Evolutionary conservation across 129 eudicot species (phyloP), one percentile per base, ranked within the genome.

Genomic region (Flaveria brownii): DNA sequence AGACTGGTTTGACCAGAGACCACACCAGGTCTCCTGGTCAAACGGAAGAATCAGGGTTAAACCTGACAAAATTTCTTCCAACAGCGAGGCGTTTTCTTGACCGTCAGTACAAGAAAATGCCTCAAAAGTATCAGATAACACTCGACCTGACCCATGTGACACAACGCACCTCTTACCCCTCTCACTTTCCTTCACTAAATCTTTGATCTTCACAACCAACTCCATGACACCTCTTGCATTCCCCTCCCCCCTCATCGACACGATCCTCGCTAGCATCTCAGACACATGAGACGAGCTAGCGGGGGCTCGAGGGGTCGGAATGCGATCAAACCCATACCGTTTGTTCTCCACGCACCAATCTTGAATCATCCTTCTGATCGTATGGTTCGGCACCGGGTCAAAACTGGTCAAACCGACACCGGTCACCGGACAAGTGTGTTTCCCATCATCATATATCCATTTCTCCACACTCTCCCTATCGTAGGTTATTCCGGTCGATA

Each of bases 261-360:
- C 87, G 17, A 89, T 23, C 60, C 54, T 68, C 0, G 85, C 59
- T n/a, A 86, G 73, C 73, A 89, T 76, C 69, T 78, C 80, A 36
- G 69, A 14, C 64, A 87, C 80, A 72, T 90, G 85, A 18, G 56
- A 16, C 0, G 92, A 81, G 74, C 65, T 52, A 67, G 76, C 22
- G 0, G 89, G 88, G 2, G 81, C 77, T 36, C 83, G 77, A 23
- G 91, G 94, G 13, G 94, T 88, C 0, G 94, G 90, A 28, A 88
- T 86, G 26, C 90, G 81, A 68, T 89, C 88, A 1, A 89, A 78
- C 14, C 91, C 96, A 70, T 71, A 82, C 1, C 83, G 71, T 50
- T 59, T 80, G 22, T 89, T 89, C 42, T 75, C 85, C 2, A 86
- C 94, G 13, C 88, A 86, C 94, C 94, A 88, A 18, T 86, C 87